Percentiles rank a stretch among this genome's conserved stretches.
Conservation (phyloP, 1,284 basidiomycete species). For the Ceraceosorus guamensis region DNA sequence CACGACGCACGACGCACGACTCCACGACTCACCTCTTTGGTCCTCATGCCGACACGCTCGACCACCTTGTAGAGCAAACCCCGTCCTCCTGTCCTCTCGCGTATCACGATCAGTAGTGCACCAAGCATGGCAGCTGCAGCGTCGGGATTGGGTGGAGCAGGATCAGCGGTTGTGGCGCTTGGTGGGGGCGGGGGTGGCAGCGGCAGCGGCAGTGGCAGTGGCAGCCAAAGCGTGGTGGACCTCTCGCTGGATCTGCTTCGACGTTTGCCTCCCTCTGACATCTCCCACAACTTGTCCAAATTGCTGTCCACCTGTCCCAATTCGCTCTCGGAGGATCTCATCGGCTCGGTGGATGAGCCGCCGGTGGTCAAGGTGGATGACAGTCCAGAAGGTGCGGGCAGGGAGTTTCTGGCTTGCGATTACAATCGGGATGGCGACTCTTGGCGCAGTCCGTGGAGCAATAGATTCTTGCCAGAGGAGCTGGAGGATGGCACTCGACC, state of each 20-base stretch:
- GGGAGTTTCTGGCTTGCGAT: slow-evolving; percentile 89
- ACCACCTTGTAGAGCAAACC: no score
- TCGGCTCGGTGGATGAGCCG: slow-evolving; percentile 92
- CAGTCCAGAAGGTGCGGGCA: slow-evolving; percentile 57
- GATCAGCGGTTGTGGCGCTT: no score
- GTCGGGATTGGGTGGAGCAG: no score
- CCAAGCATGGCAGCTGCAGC: no score
- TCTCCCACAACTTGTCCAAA: slow-evolving; percentile 77
- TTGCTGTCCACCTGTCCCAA: slow-evolving; percentile 65
- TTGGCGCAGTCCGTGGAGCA: slow-evolving; percentile 94
- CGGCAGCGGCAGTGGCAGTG: no score
- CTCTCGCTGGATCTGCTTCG: slow-evolving; percentile 77
- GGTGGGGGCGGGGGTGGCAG: no score
- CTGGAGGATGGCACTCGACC: slow-evolving; percentile 73
- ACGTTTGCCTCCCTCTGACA: slow-evolving; percentile 82
- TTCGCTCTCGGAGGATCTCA: slow-evolving; percentile 90
- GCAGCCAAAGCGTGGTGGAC: no score
- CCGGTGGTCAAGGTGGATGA: slow-evolving; percentile 73
- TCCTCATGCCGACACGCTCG: no score
- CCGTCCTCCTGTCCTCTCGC: no score
- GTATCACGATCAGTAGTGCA: no score
- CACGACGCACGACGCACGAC: no score
- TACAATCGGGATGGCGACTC: slow-evolving; percentile 96
- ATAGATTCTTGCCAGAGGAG: slow-evolving; percentile 66
- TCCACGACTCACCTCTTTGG: no score